phyloP scores from a whole-genome alignment of 2,329 filamentous ascomycete genomes.

The Exophiala mesophila region DNA sequence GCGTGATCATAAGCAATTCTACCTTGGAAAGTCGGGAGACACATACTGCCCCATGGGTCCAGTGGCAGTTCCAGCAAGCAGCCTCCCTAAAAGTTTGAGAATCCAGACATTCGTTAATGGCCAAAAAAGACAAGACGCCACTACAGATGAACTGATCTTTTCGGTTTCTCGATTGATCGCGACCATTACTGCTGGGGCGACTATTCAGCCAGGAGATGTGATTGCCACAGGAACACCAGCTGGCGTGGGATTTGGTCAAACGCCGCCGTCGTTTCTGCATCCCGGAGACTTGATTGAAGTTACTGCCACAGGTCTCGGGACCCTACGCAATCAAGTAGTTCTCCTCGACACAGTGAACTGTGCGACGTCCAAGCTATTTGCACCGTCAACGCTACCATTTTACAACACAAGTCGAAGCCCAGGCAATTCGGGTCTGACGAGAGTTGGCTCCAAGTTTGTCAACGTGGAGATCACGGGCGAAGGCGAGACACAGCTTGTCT shows the following conservation, averaged over 20 bases:
- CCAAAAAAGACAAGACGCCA: constrained; percentile 46
- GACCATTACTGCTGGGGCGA: constrained; percentile 47
- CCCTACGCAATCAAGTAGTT: constrained; percentile 40
- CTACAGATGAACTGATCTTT: constrained; percentile 48
- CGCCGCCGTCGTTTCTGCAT: constrained; percentile 36
- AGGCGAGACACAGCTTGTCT: constrained; percentile 37
- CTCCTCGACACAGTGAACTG: constrained; percentile 24
- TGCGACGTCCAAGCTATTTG: constrained; percentile 1
- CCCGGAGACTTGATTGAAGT: constrained; percentile 41
- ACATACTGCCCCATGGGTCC: constrained; percentile 56
- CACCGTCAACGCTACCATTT: constrained; percentile 21
- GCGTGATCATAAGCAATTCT: constrained; percentile 57
- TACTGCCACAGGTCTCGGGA: constrained; percentile 37
- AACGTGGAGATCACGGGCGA: constrained; percentile 35
- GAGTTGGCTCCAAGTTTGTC: constrained; percentile 40
- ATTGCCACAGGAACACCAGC: constrained; percentile 45
- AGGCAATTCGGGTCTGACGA: constrained; percentile 33
- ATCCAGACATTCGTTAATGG: constrained; percentile 48
- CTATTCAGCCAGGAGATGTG: constrained; percentile 48
- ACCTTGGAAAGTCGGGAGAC: constrained; percentile 54
- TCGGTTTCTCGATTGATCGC: constrained; percentile 44
- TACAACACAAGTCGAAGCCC: constrained; percentile 29
- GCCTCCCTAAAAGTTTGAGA: constrained; percentile 40
- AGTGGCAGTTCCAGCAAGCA: constrained; percentile 45
- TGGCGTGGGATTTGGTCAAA: constrained; percentile 42